Evolutionary conservation across 345 rosid species (phyloP).

Genomic region (Salix suchowensis): DNA sequence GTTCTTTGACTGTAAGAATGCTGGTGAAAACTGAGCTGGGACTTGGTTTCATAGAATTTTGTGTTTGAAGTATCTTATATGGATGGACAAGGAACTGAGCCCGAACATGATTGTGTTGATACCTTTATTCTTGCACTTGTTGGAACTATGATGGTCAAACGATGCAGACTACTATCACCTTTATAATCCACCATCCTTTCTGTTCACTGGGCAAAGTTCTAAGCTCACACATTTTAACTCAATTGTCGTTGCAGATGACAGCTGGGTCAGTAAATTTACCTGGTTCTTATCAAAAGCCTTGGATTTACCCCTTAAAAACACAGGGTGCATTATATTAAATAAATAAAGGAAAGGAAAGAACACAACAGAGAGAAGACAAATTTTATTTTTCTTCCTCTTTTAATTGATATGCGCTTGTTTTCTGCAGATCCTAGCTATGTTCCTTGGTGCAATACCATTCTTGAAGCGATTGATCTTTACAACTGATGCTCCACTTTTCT

Average conservation of each 20-base stretch:
- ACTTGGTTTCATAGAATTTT: background rate
- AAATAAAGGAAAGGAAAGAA: background rate
- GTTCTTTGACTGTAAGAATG: background rate
- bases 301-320: background rate
- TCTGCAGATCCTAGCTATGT: slow-evolving; percentile 82
- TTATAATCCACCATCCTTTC: background rate
- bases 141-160: background rate
- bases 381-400: background rate
- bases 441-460: slow-evolving; percentile 68
- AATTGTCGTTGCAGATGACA: background rate
- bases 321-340: background rate
- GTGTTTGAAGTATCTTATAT: background rate
- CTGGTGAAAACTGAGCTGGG: background rate
- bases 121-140: background rate
- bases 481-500: slow-evolving; percentile 81
- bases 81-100: background rate
- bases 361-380: background rate
- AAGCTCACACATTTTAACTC: background rate
- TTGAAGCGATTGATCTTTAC: slow-evolving; percentile 78
- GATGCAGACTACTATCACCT: background rate
- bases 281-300: background rate
- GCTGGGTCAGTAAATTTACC: background rate
- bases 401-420: slow-evolving; percentile 2
- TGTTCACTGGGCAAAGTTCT: background rate
- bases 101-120: background rate